Percentiles rank a stretch among this genome's conserved stretches.
Conservation (phyloP, 228 moss, liverwort and hornwort species). For the Sphagnum magellanicum region DNA sequence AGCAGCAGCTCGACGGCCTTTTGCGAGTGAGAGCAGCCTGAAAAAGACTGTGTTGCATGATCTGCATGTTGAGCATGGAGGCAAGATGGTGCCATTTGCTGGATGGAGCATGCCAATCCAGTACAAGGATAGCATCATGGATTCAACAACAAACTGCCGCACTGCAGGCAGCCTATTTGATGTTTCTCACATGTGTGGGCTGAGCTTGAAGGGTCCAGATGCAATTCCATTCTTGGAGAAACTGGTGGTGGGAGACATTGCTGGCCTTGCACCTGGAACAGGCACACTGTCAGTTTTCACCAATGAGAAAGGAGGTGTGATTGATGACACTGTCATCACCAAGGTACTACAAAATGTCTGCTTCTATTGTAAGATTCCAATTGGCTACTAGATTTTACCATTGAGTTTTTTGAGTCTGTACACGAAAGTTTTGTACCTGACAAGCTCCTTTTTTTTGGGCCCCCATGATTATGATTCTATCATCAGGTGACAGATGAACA, state of each 20-base stretch:
- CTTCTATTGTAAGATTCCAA: too few relatives aligned
- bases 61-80: conserved; percentile 88
- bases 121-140: conserved; percentile 98
- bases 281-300: conserved; percentile 93
- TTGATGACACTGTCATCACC: conserved; percentile 93
- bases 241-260: conserved; percentile 88
- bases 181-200: conserved; percentile 97
- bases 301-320: conserved; percentile 86
- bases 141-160: conserved; percentile 86
- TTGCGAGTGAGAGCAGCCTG: conserved; percentile 47
- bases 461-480: neutral
- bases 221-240: conserved; percentile 85
- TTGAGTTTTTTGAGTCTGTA: too few relatives aligned
- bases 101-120: conserved; percentile 99
- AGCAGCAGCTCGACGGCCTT: conserved; percentile 29
- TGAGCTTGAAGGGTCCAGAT: conserved; percentile 81
- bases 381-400: too few relatives aligned
- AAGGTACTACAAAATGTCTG: conserved; percentile 28
- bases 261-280: conserved; percentile 58
- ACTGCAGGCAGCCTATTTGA: conserved; percentile 80
- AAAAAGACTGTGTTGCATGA: conserved; percentile 90
- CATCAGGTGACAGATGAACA: conserved; percentile 74
- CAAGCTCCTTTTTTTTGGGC: too few relatives aligned
- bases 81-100: conserved; percentile 98
- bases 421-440: too few relatives aligned